Conservation (phyloP, 2,329 filamentous ascomycete genomes). For the Phaeoacremonium minimum region DNA sequence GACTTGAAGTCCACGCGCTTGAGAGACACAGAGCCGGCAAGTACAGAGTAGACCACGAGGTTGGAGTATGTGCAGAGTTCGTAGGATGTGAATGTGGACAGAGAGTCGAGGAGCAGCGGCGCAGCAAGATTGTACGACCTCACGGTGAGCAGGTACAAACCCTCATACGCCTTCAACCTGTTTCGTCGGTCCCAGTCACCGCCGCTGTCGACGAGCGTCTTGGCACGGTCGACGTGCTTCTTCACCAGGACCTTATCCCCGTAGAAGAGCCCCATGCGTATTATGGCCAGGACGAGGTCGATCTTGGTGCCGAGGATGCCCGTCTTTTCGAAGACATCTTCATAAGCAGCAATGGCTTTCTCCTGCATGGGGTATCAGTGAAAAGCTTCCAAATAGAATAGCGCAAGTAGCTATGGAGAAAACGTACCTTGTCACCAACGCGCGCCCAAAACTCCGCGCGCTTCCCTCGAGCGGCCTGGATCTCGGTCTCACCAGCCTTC, state of each 20-base stretch:
- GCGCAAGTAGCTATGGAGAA: not conserved
- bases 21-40: constrained; percentile 88
- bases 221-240: constrained; percentile 88
- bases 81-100: constrained; percentile 98
- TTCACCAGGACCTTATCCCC: constrained; percentile 88
- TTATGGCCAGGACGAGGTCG: constrained; percentile 92
- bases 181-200: constrained; percentile 99
- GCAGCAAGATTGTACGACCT: constrained; percentile 88
- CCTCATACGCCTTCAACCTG: constrained; percentile 97
- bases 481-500: constrained; percentile 93
- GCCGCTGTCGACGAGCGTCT: constrained; percentile 85
- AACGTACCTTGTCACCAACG: constrained; percentile 84
- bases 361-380: constrained; percentile 52
- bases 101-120: constrained; percentile 88
- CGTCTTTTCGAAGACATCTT: constrained; percentile 95
- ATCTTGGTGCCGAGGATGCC: constrained; percentile 95
- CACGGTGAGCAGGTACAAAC: constrained; percentile 85
- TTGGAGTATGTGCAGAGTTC: constrained; percentile 96
- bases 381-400: not conserved
- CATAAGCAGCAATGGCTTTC: constrained; percentile 87
- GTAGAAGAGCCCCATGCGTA: constrained; percentile 93
- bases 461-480: constrained; percentile 89
- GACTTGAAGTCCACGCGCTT: constrained; percentile 99
- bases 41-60: constrained; percentile 90
- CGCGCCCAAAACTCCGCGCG: constrained; percentile 93